Evolutionary conservation across 805 yeast genomes (phyloP).

Genomic region (Yamadazyma phyllophila): DNA sequence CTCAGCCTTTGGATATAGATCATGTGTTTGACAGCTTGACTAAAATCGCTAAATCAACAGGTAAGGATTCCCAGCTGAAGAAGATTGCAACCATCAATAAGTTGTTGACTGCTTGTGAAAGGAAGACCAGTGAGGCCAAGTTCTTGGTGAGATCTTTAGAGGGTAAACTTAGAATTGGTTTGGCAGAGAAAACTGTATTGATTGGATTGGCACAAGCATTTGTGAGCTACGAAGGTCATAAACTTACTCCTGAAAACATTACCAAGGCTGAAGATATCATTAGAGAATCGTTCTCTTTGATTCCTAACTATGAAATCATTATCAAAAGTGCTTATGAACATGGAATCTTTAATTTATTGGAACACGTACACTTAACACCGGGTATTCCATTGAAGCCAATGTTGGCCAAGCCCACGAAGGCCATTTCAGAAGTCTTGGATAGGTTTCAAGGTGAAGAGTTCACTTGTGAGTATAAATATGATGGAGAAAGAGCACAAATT

Average conservation of each 20-base stretch:
- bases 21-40: slow-evolving; percentile 72
- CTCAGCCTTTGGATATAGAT: slow-evolving; percentile 71
- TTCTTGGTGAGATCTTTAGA: slow-evolving; percentile 86
- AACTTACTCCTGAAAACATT: slow-evolving; percentile 41
- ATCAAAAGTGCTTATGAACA: slow-evolving; percentile 61
- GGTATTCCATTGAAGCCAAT: slow-evolving; percentile 96
- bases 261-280: slow-evolving; percentile 72
- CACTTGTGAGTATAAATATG: slow-evolving; percentile 96
- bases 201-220: slow-evolving; percentile 83
- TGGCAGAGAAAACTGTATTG: slow-evolving; percentile 91
- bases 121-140: slow-evolving; percentile 72
- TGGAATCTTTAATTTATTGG: slow-evolving; percentile 66
- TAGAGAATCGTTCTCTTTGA: slow-evolving; percentile 82
- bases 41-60: slow-evolving; percentile 73
- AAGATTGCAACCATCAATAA: slow-evolving; percentile 79
- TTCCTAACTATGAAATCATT: slow-evolving; percentile 85
- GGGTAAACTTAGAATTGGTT: slow-evolving; percentile 88
- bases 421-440: slow-evolving; percentile 88
- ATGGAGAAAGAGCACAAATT: slow-evolving; percentile 96
- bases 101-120: slow-evolving; percentile 81
- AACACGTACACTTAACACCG: slow-evolving; percentile 74
- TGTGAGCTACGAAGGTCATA: slow-evolving; percentile 51
- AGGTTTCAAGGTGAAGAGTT: slow-evolving; percentile 80
- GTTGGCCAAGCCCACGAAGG: slow-evolving; percentile 97
- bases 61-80: slow-evolving; percentile 75